Evolutionary conservation across 805 yeast genomes (phyloP), one percentile per base, ranked within the genome.

Genomic region (Komagataella phaffii): DNA sequence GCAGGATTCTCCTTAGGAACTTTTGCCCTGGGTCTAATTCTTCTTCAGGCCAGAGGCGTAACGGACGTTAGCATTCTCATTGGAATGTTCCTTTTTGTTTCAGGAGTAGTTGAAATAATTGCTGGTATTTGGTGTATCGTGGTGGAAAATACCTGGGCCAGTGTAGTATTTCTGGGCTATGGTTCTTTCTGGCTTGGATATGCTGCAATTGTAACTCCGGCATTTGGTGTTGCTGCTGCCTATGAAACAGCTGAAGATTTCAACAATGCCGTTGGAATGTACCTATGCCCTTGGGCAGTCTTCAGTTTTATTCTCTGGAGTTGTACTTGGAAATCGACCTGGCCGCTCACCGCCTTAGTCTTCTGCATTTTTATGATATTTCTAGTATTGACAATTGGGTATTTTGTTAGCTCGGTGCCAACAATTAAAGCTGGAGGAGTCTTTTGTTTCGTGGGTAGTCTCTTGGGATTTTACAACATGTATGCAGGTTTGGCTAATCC

Each of bases 111-210:
- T 40, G 77, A 76, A 61, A 59, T 75, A 3, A 64, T 76, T 45
- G 74, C 75, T 44, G 83, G 83, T 3, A 57, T 76, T 7, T 71
- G 79, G 70, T 77, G 79, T 57, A 60, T 77, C 49, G 55, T 71
- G 17, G 58, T 72, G 44, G 80, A 80, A 49, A 77, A 77, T 61
- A 74, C 80, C 1, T 79, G 80, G 72, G 83, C 79, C 21, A 74
- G 73, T 44, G 72, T 79, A 47, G 76, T 79, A 1, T 69, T 79
- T 49, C 64, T 71, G 24, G 71, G 74, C 60, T 79, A 72, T 63
- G 83, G 82, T 23, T 76, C 79, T 1, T 79, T 78, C 60, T 79
- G 80, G 76, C 62, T 74, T 51, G 66, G 75, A 2, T 77, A 69
- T 57, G 76, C 76, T 3, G 40, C 40, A 5, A 64, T 77, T 6